Conservation (phyloP, 1,284 basidiomycete species). For the Coriolopsis trogii region DNA sequence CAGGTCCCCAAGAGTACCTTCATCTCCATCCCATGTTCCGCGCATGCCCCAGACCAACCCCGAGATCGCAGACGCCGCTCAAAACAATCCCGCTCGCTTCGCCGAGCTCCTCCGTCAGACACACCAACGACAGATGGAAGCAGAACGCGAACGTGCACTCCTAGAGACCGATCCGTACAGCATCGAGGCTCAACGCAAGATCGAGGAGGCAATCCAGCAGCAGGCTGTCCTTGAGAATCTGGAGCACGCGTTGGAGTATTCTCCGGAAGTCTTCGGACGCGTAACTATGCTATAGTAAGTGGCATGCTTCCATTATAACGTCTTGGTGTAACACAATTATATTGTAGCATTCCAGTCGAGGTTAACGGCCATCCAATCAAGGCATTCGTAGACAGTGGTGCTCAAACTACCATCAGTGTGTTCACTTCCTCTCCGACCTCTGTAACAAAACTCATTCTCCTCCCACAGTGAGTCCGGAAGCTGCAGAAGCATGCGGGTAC, state of each 20-base stretch:
- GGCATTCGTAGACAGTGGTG: slow-evolving; percentile 98
- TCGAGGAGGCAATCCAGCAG: slow-evolving; percentile 93
- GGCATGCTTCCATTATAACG: background rate
- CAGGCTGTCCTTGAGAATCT: slow-evolving; percentile 91
- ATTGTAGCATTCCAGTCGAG: slow-evolving; percentile 75
- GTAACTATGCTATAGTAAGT: slow-evolving; percentile 96
- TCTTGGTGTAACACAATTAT: background rate
- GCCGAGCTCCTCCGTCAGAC: slow-evolving; percentile 72
- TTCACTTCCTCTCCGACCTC: background rate
- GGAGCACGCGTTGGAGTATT: slow-evolving; percentile 90
- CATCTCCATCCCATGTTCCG: background rate
- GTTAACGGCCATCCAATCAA: slow-evolving; percentile 92
- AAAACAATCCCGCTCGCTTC: slow-evolving; percentile 71
- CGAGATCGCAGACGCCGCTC: slow-evolving; percentile 77
- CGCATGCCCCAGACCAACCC: slow-evolving; percentile 61
- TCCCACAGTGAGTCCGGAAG: slow-evolving; percentile 86
- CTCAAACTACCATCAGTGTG: slow-evolving; percentile 95
- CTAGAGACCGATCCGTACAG: slow-evolving; percentile 90
- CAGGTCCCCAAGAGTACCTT: background rate
- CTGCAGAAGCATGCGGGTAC: slow-evolving; percentile 90
- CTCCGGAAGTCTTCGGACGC: slow-evolving; percentile 91
- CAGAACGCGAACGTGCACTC: slow-evolving; percentile 65
- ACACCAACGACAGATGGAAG: slow-evolving; percentile 55
- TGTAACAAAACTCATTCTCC: slow-evolving; percentile 10
- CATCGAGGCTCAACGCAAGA: slow-evolving; percentile 88